A percentile compares a stretch with the other conserved stretches of the same genome.
Conservation (phyloP, 768 basidiomycete species). For the Rubroboletus pulcherrimus region DNA sequence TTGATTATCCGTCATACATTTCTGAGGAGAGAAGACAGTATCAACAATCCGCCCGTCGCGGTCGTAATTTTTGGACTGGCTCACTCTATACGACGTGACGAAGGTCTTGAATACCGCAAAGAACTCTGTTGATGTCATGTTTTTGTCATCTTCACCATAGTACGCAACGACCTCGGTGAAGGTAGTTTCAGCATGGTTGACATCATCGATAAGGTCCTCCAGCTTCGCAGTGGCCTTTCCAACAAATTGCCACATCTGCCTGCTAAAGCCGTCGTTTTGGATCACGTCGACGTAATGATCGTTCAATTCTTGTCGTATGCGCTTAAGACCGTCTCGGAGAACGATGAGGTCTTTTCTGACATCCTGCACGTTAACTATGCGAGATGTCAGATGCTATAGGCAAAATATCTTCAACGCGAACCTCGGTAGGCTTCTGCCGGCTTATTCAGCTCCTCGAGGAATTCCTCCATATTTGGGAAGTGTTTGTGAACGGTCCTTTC, state of each 20-base stretch:
- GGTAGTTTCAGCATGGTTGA: conserved; percentile 78
- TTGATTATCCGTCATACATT: conserved; percentile 83
- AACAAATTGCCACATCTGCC: conserved; percentile 89
- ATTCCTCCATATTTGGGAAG: conserved; percentile 83
- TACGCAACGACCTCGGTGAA: conserved; percentile 85
- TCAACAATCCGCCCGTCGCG: conserved; percentile 1
- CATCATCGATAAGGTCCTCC: conserved; percentile 82
- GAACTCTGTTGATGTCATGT: conserved; percentile 84
- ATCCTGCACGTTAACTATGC: conserved; percentile 79
- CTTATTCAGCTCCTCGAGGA: conserved; percentile 83
- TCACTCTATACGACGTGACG: conserved; percentile 84
- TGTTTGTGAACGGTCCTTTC: conserved; percentile 85
- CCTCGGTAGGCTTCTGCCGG: conserved; percentile 93
- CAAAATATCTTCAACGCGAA: conserved; percentile 30
- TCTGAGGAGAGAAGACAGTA: conserved; percentile 42
- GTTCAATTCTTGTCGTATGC: conserved; percentile 74
- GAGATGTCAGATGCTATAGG: conserved; percentile 7
- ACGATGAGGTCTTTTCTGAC: conserved; percentile 72
- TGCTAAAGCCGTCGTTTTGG: conserved; percentile 73
- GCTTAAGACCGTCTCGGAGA: conserved; percentile 70
- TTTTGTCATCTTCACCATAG: conserved; percentile 92
- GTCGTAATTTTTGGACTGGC: conserved; percentile 8
- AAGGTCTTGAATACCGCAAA: conserved; percentile 98
- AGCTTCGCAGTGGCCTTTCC: conserved; percentile 71
- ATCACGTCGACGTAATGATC: conserved; percentile 76